Evolutionary conservation across 2,329 filamentous ascomycete genomes (phyloP).

Genomic region (Polytolypa hystricis): DNA sequence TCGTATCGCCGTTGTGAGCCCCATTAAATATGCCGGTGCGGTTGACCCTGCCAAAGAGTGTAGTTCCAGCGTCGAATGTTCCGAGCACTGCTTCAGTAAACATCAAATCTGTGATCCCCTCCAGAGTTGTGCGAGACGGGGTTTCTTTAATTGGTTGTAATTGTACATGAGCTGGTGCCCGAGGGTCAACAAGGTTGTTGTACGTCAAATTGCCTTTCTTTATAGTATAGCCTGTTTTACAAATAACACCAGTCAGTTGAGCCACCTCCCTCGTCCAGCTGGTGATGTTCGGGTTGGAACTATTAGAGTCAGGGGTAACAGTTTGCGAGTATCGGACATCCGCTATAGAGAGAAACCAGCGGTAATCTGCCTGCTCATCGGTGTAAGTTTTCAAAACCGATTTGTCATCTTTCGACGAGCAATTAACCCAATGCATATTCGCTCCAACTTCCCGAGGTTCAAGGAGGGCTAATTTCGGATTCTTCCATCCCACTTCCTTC

Average conservation of each 20-base stretch:
- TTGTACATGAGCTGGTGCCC: not conserved
- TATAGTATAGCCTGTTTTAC: conserved; percentile 2
- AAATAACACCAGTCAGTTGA: not conserved
- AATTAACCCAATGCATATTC: not conserved
- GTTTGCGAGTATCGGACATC: conserved; percentile 2
- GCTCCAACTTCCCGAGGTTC: not conserved
- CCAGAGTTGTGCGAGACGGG: not conserved
- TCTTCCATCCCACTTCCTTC: not conserved
- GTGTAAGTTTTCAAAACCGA: not conserved
- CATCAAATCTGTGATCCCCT: not conserved
- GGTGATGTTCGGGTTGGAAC: not conserved
- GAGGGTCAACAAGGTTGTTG: not conserved
- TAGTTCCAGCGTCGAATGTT: not conserved
- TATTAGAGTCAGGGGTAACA: not conserved
- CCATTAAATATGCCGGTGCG: not conserved
- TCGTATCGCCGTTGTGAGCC: not conserved
- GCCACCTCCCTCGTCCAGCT: not conserved
- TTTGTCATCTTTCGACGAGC: not conserved
- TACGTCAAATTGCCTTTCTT: not conserved
- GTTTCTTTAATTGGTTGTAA: not conserved
- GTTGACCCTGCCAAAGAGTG: not conserved
- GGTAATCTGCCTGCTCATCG: conserved; percentile 1
- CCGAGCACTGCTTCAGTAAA: not conserved
- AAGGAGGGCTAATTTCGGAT: not conserved
- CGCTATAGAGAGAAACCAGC: not conserved